A percentile compares a stretch with the other conserved stretches of the same genome.
Conservation (phyloP, 805 yeast species). For the Metschnikowia gelsemii region DNA sequence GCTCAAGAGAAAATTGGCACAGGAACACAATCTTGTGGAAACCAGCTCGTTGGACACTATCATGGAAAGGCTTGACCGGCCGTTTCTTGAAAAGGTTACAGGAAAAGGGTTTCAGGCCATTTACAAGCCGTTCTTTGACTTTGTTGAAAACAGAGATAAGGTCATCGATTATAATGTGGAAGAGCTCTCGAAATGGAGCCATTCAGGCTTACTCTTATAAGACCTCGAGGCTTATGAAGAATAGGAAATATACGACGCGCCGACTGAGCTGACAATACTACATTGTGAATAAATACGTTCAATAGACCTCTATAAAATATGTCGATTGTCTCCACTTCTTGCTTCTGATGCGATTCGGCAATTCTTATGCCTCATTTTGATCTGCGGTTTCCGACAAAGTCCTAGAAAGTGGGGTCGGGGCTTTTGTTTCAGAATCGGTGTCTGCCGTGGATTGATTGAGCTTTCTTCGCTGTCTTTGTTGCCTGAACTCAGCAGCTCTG, state of each 20-base stretch:
- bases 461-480: slow-evolving; percentile 18
- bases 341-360: too few relatives aligned
- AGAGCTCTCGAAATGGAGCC: slow-evolving; percentile 19
- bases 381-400: neutral
- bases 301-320: too few relatives aligned
- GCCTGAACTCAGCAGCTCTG: slow-evolving; percentile 19
- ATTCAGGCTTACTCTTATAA: slow-evolving; percentile 4
- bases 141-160: slow-evolving; percentile 24
- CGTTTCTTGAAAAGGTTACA: slow-evolving; percentile 36
- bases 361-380: too few relatives aligned
- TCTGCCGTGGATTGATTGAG: slow-evolving; percentile 8
- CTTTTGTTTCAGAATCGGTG: slow-evolving; percentile 1
- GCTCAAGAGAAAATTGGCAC: slow-evolving; percentile 18
- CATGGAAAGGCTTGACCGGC: slow-evolving; percentile 28
- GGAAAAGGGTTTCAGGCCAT: slow-evolving; percentile 41
- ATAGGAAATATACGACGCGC: neutral
- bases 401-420: neutral
- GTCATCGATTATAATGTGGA: slow-evolving; percentile 38
- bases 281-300: too few relatives aligned
- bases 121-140: slow-evolving; percentile 38
- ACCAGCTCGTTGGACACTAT: slow-evolving; percentile 2
- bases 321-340: too few relatives aligned
- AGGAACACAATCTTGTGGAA: neutral
- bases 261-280: too few relatives aligned
- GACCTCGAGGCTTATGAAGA: neutral